A percentile compares a stretch with the other conserved stretches of the same genome.
Evolutionary conservation across 2,329 filamentous ascomycete species (phyloP).

Genomic region (Colletotrichum musicola): DNA sequence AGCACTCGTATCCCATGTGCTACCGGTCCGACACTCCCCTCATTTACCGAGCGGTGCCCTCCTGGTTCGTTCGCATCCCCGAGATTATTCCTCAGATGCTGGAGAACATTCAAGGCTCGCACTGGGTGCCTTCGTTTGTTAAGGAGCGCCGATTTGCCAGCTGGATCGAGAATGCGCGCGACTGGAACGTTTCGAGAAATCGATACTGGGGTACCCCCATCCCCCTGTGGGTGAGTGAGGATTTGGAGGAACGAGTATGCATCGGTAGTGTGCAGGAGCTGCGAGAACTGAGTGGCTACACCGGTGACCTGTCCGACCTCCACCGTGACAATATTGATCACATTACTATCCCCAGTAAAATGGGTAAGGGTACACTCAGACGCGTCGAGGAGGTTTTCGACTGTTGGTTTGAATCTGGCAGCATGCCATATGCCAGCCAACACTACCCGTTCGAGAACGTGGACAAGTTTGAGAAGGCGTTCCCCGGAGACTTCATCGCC

Average conservation of each 20-base stretch:
- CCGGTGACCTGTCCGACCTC: constrained; percentile 85
- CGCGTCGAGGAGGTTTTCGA: constrained; percentile 93
- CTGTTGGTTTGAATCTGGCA: constrained; percentile 97
- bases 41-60: constrained; percentile 91
- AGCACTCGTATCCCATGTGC: constrained; percentile 94
- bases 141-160: constrained; percentile 92
- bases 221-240: constrained; percentile 91
- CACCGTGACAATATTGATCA: constrained; percentile 94
- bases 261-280: constrained; percentile 88
- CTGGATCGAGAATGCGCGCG: constrained; percentile 91
- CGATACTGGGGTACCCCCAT: constrained; percentile 96
- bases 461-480: constrained; percentile 82
- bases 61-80: constrained; percentile 93
- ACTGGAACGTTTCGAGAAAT: constrained; percentile 96
- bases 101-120: constrained; percentile 87
- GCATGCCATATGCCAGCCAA: constrained; percentile 92
- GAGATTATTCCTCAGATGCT: constrained; percentile 89
- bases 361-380: constrained; percentile 85
- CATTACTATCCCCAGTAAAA: constrained; percentile 92
- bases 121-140: constrained; percentile 92
- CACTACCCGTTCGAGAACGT: constrained; percentile 95
- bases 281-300: constrained; percentile 86
- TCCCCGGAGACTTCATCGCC: constrained; percentile 94
- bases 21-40: constrained; percentile 94
- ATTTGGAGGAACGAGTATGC: constrained; percentile 87